Base-by-base conservation (phyloP, 2,329 filamentous ascomycete species). In the Fusarium odoratissimum region DNA sequence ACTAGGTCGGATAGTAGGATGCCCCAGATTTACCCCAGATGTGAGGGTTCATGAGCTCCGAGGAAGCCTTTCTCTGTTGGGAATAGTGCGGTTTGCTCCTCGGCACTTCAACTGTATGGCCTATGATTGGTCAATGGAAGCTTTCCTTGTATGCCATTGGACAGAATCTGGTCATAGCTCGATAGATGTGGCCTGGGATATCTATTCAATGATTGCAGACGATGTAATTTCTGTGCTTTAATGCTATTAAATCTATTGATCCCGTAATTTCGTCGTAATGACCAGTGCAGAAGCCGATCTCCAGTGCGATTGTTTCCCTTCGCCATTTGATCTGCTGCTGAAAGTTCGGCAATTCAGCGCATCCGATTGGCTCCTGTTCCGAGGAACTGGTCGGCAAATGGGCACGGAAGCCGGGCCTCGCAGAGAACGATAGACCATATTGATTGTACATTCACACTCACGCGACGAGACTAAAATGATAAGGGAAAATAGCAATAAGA, bases 291-390 rank as follows among this genome's bases (percentile, higher is more conserved):
- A 11, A 30, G 19, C 9, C 6, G 19, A 9, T 7, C 9, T 14
- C 7, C 6, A 5, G 8, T 21, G 28, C 1, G 7, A 10, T 23
- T 19, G 6, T 5, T 41, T 4, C 5, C 5, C 11, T 16, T 48
- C 25, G 41, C 38, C 41, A 67, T 67, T 52, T 19, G 1, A 8
- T 8, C 5, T 14, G 14, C 37, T 46, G 13, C 10, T 40, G 2
- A 2, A 16, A 7, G 16, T 1, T 42, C 41, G 37, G 42, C 25
- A 41, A 8, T 56, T 41, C 1, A 2, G 0, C 8, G 14, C 60
- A 38, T 70, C 67, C 66, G 66, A 70, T 70, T 70, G 67, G 67
- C 21, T 52, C 9, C 5, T n/a, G 21, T 56, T 66, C 67, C 66
- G 49, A 30, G 66, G 66, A 69, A 69, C 33, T 4, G 12, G 3